Base-by-base conservation (phyloP, 768 basidiomycete species). In the Filobasidium wieringae region DNA sequence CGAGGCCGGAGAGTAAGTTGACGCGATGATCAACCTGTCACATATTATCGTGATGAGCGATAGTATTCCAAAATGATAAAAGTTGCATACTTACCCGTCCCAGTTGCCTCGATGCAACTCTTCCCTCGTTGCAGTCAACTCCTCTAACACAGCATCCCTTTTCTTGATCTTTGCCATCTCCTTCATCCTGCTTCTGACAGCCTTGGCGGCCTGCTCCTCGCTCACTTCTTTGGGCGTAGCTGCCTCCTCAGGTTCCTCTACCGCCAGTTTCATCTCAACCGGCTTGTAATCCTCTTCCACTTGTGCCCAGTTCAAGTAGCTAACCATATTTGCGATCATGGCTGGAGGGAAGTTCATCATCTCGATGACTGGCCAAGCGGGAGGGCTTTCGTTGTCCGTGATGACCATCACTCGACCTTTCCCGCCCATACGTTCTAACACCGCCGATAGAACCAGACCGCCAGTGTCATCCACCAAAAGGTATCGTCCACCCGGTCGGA, bases 391-490 rank as follows among this genome's bases (percentile, higher is more conserved):
- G 31, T 84, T 81, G 61, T 92, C 88, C 63, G 85, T 87, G 61
- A 99, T 83, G 1, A 86, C 82, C 61, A 96, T 77, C 9, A 97
- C 75, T 51, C 82, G 80, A 19, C 93, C 95, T 66, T 82, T 76
- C 27, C 87, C 90, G 72, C 87, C 92, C 76, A 96, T 79, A 29
- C 92, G 79, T 61, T 91, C 88, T 6, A 97, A 72, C 40, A 92
- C 80, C 1, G 84, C 87, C 0, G 88, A 82, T 0, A 92, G 86
- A 5, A 99, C 71, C 34, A 97, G 68, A 0, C 95, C 95, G 32
- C 88, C 88, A 14, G 86, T 85, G 71, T 96, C 90, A 62, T 99
- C 95, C 0, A 96, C 86, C 2, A 84, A 84, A 36, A 99, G 74
- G 67, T 91, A 87, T 62, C 84, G 77, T n/a, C 89, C 87, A 11